phyloP scores from a whole-genome alignment of 2,329 filamentous ascomycete species.

The Endocalyx cinctus region DNA sequence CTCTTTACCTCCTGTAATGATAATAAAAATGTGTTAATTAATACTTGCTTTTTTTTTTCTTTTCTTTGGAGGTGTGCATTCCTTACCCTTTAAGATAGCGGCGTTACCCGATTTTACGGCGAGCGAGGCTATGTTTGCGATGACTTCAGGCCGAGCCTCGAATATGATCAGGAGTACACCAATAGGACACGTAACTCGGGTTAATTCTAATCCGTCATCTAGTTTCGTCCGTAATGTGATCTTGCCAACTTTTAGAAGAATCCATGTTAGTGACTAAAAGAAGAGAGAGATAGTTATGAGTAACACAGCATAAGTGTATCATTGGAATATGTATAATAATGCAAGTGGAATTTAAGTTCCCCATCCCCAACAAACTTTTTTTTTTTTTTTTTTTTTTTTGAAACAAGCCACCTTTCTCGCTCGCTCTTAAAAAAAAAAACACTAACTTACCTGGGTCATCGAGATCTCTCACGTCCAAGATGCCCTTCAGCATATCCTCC shows the following conservation, averaged over 20 bases:
- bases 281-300: too few species aligned
- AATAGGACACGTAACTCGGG: slow-evolving; percentile 89
- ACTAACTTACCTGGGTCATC: slow-evolving; percentile 73
- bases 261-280: too few species aligned
- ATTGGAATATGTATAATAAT: too few species aligned
- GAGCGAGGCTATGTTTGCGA: slow-evolving; percentile 93
- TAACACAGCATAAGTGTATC: too few species aligned
- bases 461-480: slow-evolving; percentile 78
- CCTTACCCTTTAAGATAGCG: slow-evolving; percentile 83
- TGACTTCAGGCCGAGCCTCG: slow-evolving; percentile 94
- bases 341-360: too few species aligned
- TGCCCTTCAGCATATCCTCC: slow-evolving; percentile 96
- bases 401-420: too few species aligned
- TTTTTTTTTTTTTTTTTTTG: too few species aligned
- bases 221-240: slow-evolving; percentile 78
- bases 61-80: neutral
- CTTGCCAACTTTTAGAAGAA: slow-evolving; percentile 87
- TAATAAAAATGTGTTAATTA: slow-evolving; percentile 1
- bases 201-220: slow-evolving; percentile 79
- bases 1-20: slow-evolving; percentile 73
- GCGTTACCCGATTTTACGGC: slow-evolving; percentile 97
- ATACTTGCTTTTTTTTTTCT: neutral
- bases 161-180: slow-evolving; percentile 98
- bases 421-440: too few species aligned
- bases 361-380: too few species aligned